Evolutionary conservation across 768 basidiomycete species (phyloP).

Genomic region (Clavulina sp.): DNA sequence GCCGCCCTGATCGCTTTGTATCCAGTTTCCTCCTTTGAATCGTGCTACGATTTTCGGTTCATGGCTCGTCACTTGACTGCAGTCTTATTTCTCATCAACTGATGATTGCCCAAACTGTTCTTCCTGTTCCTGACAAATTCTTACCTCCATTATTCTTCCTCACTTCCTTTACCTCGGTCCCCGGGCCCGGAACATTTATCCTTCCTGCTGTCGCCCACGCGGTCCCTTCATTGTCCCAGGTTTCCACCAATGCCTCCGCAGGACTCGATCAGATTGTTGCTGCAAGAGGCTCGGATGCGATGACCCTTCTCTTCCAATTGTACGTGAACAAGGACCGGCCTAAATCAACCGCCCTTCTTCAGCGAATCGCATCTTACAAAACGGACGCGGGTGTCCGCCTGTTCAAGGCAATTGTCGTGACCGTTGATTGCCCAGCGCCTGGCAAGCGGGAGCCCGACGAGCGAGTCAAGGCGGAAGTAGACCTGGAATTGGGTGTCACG

Average conservation of each 20-base stretch:
- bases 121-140: too few species aligned
- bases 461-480: slow-evolving; percentile 1
- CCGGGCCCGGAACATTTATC: too few species aligned
- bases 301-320: slow-evolving; percentile 24
- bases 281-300: slow-evolving; percentile 10
- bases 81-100: too few species aligned
- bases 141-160: too few species aligned
- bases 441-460: slow-evolving; percentile 62
- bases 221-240: slow-evolving; percentile 16
- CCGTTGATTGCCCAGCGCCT: slow-evolving; percentile 74
- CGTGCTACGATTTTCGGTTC: too few species aligned
- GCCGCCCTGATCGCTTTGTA: too few species aligned
- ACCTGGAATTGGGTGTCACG: neutral
- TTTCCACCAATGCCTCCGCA: slow-evolving; percentile 23
- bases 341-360: neutral
- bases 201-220: too few species aligned
- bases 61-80: too few species aligned
- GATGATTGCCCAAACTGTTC: too few species aligned
- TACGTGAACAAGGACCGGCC: slow-evolving; percentile 12
- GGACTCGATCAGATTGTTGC: slow-evolving; percentile 18
- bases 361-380: neutral
- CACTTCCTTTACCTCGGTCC: too few species aligned
- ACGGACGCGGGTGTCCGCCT: neutral
- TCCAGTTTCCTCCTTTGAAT: too few species aligned
- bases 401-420: slow-evolving; percentile 56